A percentile compares a stretch with the other conserved stretches of the same genome.
These are phyloP conservation scores for Teratosphaeria pseudoeucalypti DNA, from an alignment of 2,329 filamentous ascomycete genomes.

Conservation along the genomic window DNA sequence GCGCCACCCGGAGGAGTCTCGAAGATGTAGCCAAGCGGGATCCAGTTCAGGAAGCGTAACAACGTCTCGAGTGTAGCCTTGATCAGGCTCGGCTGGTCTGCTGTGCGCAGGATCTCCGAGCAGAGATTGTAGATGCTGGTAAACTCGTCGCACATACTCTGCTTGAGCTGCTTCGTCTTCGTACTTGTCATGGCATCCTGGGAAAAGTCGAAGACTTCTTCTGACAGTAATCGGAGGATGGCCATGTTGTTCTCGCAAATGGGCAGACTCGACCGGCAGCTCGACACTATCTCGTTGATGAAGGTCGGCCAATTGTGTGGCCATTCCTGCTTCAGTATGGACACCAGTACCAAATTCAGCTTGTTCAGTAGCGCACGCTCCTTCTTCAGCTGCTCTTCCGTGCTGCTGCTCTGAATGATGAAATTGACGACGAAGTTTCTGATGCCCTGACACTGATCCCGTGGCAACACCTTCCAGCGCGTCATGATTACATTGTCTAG, in stretches of 20 bases:
- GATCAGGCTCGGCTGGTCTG: conserved; percentile 77
- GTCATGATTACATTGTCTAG: conserved; percentile 98
- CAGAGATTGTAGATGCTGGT: conserved; percentile 97
- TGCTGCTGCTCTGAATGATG: conserved; percentile 86
- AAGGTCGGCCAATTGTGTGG: conserved; percentile 99
- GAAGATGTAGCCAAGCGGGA: conserved; percentile 95
- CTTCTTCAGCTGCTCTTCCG: conserved; percentile 74
- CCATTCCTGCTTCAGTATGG: conserved; percentile 98
- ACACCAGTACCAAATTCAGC: conserved; percentile 93
- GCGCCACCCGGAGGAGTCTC: conserved; percentile 60
- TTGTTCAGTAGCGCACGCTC: conserved; percentile 94
- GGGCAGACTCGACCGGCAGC: conserved; percentile 87
- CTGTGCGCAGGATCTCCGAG: conserved; percentile 85
- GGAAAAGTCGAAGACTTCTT: conserved; percentile 98
- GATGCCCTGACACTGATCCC: conserved; percentile 94
- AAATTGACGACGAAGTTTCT: conserved; percentile 98
- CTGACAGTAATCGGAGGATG: conserved; percentile 85
- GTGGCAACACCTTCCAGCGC: conserved; percentile 93
- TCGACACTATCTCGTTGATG: conserved; percentile 98
- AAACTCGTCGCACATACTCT: conserved; percentile 97
- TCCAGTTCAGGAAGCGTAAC: conserved; percentile 97
- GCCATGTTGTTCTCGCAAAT: conserved; percentile 99
- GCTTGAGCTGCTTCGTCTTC: conserved; percentile 93
- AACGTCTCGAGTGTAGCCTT: conserved; percentile 96
- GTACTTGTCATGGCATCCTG: conserved; percentile 98